phyloP scores from a whole-genome alignment of 495 filamentous ascomycete genomes.

The Neurospora sp. region DNA sequence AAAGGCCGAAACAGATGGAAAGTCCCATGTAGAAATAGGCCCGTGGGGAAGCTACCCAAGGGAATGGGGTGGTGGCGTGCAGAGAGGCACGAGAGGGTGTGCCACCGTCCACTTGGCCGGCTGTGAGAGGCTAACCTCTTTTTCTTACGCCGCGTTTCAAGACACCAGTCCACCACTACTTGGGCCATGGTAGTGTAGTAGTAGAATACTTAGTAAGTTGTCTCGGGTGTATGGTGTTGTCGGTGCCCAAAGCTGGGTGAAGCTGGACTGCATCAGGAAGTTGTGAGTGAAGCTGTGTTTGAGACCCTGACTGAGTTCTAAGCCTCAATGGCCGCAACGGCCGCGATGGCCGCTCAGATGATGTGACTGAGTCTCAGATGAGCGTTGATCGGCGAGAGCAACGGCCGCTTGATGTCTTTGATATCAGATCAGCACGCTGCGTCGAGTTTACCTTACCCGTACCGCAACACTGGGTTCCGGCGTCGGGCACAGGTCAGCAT shows the following conservation, averaged over 20 bases:
- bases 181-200: background rate
- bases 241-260: background rate
- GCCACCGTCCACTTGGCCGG: conserved; percentile 21
- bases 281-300: background rate
- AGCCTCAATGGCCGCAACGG: background rate
- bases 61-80: conserved; percentile 12
- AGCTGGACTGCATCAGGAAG: background rate
- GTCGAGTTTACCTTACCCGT: background rate
- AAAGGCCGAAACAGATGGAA: background rate
- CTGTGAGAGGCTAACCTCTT: conserved; percentile 22
- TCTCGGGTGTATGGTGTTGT: background rate
- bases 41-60: conserved; percentile 4
- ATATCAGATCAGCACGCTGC: background rate
- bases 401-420: background rate
- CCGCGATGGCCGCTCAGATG: background rate
- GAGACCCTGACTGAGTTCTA: background rate
- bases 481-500: background rate
- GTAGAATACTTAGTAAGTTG: background rate
- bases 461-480: background rate
- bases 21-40: background rate
- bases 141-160: background rate
- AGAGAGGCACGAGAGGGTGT: background rate
- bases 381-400: background rate
- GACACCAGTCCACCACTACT: conserved; percentile 6
- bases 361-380: background rate